phyloP scores from a whole-genome alignment of 306 rosid species.

The Gastrolobium villosum region DNA sequence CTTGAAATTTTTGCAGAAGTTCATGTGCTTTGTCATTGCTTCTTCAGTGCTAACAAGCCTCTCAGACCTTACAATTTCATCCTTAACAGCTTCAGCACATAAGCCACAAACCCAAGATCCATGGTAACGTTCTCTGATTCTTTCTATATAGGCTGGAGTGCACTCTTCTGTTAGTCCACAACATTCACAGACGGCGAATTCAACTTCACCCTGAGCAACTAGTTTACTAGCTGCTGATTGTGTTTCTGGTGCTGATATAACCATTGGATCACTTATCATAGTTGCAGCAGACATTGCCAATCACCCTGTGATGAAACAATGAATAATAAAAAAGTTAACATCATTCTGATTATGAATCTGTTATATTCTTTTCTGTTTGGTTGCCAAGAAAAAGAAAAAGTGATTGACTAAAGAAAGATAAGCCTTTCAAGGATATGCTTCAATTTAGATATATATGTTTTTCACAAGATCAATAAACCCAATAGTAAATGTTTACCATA shows the following conservation, averaged over 20 bases:
- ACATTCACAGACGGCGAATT: conserved; percentile 86
- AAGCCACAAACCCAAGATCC: conserved; percentile 97
- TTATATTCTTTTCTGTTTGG: neutral
- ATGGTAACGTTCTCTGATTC: conserved; percentile 70
- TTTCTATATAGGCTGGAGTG: conserved; percentile 80
- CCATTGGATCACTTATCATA: conserved; percentile 70
- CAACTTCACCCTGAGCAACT: conserved; percentile 64
- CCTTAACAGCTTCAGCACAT: conserved; percentile 89
- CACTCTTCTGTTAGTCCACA: conserved; percentile 96
- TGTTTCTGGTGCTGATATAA: conserved; percentile 65
- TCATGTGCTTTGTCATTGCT: conserved; percentile 83
- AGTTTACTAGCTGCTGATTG: conserved; percentile 59
- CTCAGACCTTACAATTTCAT: conserved; percentile 80
- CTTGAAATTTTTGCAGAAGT: conserved; percentile 75
- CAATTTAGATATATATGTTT: neutral
- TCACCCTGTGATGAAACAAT: conserved; percentile 54
- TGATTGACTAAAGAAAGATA: neutral
- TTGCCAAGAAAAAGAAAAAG: conserved; percentile 5
- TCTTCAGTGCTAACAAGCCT: conserved; percentile 85
- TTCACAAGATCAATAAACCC: conserved; percentile 34
- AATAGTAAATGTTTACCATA: neutral
- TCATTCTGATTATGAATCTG: neutral
- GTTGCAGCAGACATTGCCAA: conserved; percentile 80
- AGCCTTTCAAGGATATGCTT: neutral
- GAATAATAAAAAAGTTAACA: conserved; percentile 10